Evolutionary conservation across 345 rosid species (phyloP), one percentile per base, ranked within the genome.

Genomic region (Gossypium anomalum): DNA sequence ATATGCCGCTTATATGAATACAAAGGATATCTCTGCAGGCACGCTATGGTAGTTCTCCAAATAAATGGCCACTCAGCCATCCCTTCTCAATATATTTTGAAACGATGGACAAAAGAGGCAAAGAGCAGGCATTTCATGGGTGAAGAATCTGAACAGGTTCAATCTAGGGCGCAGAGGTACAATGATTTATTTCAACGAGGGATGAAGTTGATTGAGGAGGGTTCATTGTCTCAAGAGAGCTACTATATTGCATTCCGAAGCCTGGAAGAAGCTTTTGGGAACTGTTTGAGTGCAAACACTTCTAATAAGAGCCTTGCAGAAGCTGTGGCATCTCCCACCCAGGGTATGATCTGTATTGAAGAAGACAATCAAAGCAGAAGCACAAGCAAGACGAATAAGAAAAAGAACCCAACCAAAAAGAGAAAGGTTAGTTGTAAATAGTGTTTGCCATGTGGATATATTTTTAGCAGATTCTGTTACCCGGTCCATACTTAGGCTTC

Each of bases 81-180:
- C 70, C 91, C 93, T 41, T 67, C 86, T 4, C 91, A 82, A 72
- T 89, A 86, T 75, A 80, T 89, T 77, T 76, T 87, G 80, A 89
- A 87, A 71, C 79, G 93, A 51, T 89, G 93, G 93, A 89, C 91
- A n/a, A 89, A 87, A 81, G 91, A 85, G 64, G 93, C 87, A 48
- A 89, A 85, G 77, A 79, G 75, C 83, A 79, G 81, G 74, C 83
- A 82, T 48, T 67, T 83, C 61, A 2, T 83, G 20, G 85, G 76
- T 51, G 82, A 78, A 19, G 91, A 83, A 67, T 82, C 88, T 78
- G 88, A 77, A 49, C 87, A 80, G 78, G 77, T 86, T 64, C 89
- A 85, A 57, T 83, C 85, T 20, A 85, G 90, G 78, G 77, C 81
- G 49, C 90, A 85, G 58, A 82, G 91, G 63, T 89, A 87, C 74